Base-by-base conservation (phyloP, 495 filamentous ascomycete genomes). In the Penicillium argentinense region DNA sequence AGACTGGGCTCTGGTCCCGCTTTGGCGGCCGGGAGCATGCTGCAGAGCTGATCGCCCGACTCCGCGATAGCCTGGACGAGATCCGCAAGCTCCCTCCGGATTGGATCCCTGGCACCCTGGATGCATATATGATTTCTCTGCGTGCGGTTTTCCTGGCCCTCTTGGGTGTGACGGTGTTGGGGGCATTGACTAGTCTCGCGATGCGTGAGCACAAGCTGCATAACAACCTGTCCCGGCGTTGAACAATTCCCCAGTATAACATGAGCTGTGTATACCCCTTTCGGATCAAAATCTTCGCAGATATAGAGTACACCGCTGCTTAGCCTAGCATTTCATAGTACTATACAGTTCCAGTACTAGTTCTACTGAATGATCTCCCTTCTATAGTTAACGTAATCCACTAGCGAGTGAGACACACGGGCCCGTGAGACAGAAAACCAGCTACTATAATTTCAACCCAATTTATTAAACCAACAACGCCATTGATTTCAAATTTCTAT, bases 191-290 rank as follows among this genome's bases (percentile, higher is more conserved):
- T 7, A 79, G 77, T 55, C 68, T 84, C 32, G 75, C 80, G 6
- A 88, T 96, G 80, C 84, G 77, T 64, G 85, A 96, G 70, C 83
- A 95, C 54, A 83, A 76, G 40, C 57, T 96, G 56, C 85, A 95
- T 62, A 83, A 70, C 14, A 95, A 78, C 47, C 51, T 95, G 24
- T 73, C 84, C 54, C 78, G 73, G 42, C 74, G 71, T 49, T 79
- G 49, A 64, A 13, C 12, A 17, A 2, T 9, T 19, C 12, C 25
- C 25, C 5, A n/a, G n/a, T n/a, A n/a, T n/a, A n/a, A n/a, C n/a
- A n/a, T n/a, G n/a, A n/a, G n/a, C n/a, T n/a, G n/a, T n/a, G n/a
- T n/a, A n/a, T n/a, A n/a, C n/a, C n/a, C n/a, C n/a, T n/a, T n/a
- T n/a, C n/a, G n/a, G n/a, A n/a, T n/a, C n/a, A n/a, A n/a, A n/a